A percentile compares a stretch with the other conserved stretches of the same genome.
Conservation (phyloP, 495 filamentous ascomycete species). For the Talaromyces ruber region DNA sequence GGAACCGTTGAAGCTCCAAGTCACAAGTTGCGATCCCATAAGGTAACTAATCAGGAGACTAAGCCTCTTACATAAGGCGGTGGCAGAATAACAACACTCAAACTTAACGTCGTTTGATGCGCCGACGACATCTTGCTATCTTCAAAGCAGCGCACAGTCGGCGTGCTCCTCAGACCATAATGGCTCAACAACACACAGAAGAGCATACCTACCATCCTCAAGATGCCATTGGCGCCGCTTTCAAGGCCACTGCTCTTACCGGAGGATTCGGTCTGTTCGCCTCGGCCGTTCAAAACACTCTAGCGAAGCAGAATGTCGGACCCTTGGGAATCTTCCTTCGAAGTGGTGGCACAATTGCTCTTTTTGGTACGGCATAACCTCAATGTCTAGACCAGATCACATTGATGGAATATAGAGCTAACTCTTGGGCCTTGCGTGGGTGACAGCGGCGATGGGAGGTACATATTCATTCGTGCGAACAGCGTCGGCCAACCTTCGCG, state of each 20-base stretch:
- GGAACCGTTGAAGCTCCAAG: neutral
- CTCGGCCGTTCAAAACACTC: constrained; percentile 76
- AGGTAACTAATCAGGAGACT: neutral
- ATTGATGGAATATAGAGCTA: neutral
- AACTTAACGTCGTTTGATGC: constrained; percentile 4
- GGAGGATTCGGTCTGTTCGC: constrained; percentile 60
- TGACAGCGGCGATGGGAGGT: constrained; percentile 67
- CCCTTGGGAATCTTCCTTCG: constrained; percentile 68
- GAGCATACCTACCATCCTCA: constrained; percentile 60
- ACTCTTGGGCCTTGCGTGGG: constrained; percentile 13
- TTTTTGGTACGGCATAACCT: constrained; percentile 46
- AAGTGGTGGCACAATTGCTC: constrained; percentile 54
- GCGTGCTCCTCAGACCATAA: constrained; percentile 22
- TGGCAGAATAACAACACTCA: constrained; percentile 4
- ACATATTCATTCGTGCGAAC: constrained; percentile 68
- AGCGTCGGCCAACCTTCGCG: constrained; percentile 68
- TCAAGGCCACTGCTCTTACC: constrained; percentile 55
- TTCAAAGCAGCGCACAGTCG: constrained; percentile 17
- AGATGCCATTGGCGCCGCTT: constrained; percentile 63
- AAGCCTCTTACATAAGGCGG: constrained; percentile 5
- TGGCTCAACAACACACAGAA: constrained; percentile 36
- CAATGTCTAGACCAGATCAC: neutral
- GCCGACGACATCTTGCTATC: neutral
- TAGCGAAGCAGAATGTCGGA: constrained; percentile 70
- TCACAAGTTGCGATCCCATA: neutral